Conservation (phyloP, 495 filamentous ascomycete species). For the Thermochaetoides thermophila region DNA sequence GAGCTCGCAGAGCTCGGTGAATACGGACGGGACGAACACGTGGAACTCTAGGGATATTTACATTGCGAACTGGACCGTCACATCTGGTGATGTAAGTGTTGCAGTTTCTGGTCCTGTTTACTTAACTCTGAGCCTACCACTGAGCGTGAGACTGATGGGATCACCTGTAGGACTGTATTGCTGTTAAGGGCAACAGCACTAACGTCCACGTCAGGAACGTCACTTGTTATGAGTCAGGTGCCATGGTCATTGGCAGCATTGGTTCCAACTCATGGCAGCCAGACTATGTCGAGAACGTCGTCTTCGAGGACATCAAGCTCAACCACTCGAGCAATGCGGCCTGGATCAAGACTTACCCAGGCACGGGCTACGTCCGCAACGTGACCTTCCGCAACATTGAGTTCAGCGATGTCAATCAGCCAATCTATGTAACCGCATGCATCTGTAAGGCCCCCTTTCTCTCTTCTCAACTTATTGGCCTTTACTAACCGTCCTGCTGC, state of each 20-base stretch:
- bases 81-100: slow-evolving; percentile 26
- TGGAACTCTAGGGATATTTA: slow-evolving; percentile 28
- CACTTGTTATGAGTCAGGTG: slow-evolving; percentile 27
- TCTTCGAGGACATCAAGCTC: slow-evolving; percentile 28
- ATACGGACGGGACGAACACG: slow-evolving; percentile 29
- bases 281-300: slow-evolving; percentile 24
- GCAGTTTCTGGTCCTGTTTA: not conserved
- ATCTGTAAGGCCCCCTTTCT: slow-evolving; percentile 24
- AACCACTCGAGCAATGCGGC: slow-evolving; percentile 35
- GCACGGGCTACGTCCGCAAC: slow-evolving; percentile 31
- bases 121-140: not conserved
- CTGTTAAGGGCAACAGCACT: slow-evolving; percentile 46
- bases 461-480: too few relatives aligned
- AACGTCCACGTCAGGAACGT: slow-evolving; percentile 31
- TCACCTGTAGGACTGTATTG: slow-evolving; percentile 37
- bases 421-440: slow-evolving; percentile 43
- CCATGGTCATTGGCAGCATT: slow-evolving; percentile 22
- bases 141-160: not conserved
- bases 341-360: slow-evolving; percentile 41
- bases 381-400: slow-evolving; percentile 37
- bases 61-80: slow-evolving; percentile 29
- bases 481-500: not conserved
- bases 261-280: slow-evolving; percentile 20
- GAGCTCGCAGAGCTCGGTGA: slow-evolving; percentile 22
- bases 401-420: slow-evolving; percentile 35